Conservation (phyloP, 306 rosid genomes). For the Malus sieversii region DNA sequence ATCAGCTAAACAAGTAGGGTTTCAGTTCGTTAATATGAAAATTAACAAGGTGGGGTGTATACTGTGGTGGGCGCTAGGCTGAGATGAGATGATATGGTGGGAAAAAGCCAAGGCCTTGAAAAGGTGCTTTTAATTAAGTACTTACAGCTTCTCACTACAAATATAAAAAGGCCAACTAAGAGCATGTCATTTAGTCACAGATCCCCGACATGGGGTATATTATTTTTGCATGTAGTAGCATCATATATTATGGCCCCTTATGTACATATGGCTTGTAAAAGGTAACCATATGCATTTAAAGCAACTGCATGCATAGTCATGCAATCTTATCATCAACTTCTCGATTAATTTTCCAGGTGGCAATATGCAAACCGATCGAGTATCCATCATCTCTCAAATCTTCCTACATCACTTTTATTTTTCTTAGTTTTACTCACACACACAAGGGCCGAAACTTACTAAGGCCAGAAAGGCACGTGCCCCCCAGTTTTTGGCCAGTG, state of each 20-base stretch:
- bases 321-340: slow-evolving; percentile 25
- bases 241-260: not conserved
- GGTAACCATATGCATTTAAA: slow-evolving; percentile 36
- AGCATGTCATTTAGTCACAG: slow-evolving; percentile 50
- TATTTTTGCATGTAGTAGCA: slow-evolving; percentile 30
- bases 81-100: not conserved
- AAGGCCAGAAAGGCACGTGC: no score
- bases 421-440: not conserved
- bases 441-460: no score
- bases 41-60: not conserved
- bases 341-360: slow-evolving; percentile 21
- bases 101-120: slow-evolving; percentile 19
- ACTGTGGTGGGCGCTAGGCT: not conserved
- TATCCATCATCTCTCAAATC: not conserved
- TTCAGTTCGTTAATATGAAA: not conserved
- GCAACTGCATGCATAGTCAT: slow-evolving; percentile 8
- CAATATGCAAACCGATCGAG: slow-evolving; percentile 4
- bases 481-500: no score
- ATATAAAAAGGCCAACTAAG: slow-evolving; percentile 21
- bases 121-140: slow-evolving; percentile 16
- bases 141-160: slow-evolving; percentile 21
- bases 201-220: slow-evolving; percentile 50
- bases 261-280: not conserved
- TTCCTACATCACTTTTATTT: slow-evolving; percentile 11
- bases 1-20: not conserved